These are phyloP conservation scores for Datura wrightii DNA, from an alignment of 257 asterid species.

Conservation along the genomic window DNA sequence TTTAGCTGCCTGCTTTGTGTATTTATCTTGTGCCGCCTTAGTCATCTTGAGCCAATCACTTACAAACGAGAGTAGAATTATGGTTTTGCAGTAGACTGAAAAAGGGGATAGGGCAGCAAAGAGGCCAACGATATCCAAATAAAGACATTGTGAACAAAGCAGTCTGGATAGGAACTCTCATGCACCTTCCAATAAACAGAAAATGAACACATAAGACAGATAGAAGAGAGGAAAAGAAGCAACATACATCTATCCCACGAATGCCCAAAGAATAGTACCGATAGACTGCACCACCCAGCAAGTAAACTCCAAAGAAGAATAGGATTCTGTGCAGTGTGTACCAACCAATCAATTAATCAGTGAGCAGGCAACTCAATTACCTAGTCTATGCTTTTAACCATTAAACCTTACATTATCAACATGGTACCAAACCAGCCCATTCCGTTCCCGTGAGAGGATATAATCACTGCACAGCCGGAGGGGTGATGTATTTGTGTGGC, in stretches of 20 bases:
- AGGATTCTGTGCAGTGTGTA: slow-evolving; percentile 55
- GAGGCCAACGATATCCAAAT: neutral
- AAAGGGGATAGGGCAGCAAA: slow-evolving; percentile 20
- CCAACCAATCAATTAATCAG: slow-evolving; percentile 25
- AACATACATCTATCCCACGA: slow-evolving; percentile 91
- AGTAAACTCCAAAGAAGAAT: slow-evolving; percentile 79
- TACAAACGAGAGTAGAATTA: neutral
- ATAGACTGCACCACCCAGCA: slow-evolving; percentile 76
- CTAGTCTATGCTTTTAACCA: slow-evolving; percentile 9
- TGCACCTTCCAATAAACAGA: slow-evolving; percentile 22
- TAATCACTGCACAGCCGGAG: slow-evolving; percentile 80
- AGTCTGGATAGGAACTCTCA: neutral
- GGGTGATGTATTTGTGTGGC: slow-evolving; percentile 83
- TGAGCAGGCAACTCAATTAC: neutral
- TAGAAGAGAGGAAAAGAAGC: slow-evolving; percentile 26
- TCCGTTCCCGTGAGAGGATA: slow-evolving; percentile 66
- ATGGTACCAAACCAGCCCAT: slow-evolving; percentile 87
- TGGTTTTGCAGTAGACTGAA: neutral
- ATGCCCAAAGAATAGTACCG: slow-evolving; percentile 76
- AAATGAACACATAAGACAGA: slow-evolving; percentile 1
- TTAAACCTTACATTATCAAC: slow-evolving; percentile 57
- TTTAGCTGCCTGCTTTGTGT: neutral
- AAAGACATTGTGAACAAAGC: neutral
- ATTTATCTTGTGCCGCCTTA: neutral
- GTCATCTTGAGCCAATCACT: slow-evolving; percentile 9